Conservation (phyloP, 768 basidiomycete genomes). For the Tremella yokohamensis region DNA sequence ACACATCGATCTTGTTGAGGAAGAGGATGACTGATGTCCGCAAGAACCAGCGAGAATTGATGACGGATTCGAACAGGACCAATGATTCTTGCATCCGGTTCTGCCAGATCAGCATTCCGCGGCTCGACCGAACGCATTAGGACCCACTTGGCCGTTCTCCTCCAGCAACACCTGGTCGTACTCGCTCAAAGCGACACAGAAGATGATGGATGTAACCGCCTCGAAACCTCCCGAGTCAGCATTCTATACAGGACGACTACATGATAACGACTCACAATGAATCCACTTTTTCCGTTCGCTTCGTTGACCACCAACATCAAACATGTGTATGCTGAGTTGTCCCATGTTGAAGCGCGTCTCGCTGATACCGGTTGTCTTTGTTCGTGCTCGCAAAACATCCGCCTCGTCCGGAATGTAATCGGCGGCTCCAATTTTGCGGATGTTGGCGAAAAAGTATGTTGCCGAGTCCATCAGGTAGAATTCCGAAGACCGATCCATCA, state of each 20-base stretch:
- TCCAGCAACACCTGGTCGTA: slow-evolving; percentile 71
- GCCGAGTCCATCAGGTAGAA: slow-evolving; percentile 97
- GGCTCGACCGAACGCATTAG: neutral
- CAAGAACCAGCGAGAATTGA: slow-evolving; percentile 75
- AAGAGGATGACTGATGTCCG: slow-evolving; percentile 61
- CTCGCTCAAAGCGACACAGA: slow-evolving; percentile 70
- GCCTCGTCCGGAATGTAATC: slow-evolving; percentile 81
- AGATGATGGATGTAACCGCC: slow-evolving; percentile 74
- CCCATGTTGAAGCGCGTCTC: slow-evolving; percentile 68
- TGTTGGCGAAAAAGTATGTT: slow-evolving; percentile 79
- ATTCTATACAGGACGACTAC: neutral
- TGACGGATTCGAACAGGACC: slow-evolving; percentile 69
- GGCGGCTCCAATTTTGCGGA: slow-evolving; percentile 72
- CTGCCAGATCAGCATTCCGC: slow-evolving; percentile 52
- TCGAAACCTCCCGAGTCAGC: slow-evolving; percentile 58
- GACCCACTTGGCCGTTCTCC: slow-evolving; percentile 55
- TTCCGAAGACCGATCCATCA: slow-evolving; percentile 57
- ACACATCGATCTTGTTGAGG: slow-evolving; percentile 62
- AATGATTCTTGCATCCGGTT: slow-evolving; percentile 74
- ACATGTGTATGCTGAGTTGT: slow-evolving; percentile 60
- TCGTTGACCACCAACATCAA: slow-evolving; percentile 74
- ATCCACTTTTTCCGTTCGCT: slow-evolving; percentile 65
- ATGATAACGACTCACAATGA: slow-evolving; percentile 42
- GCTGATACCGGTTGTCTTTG: slow-evolving; percentile 83
- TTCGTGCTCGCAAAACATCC: slow-evolving; percentile 82